Percentiles rank a stretch among this genome's conserved stretches.
phyloP scores from a whole-genome alignment of 345 rosid genomes.

The Euphorbia lathyris region DNA sequence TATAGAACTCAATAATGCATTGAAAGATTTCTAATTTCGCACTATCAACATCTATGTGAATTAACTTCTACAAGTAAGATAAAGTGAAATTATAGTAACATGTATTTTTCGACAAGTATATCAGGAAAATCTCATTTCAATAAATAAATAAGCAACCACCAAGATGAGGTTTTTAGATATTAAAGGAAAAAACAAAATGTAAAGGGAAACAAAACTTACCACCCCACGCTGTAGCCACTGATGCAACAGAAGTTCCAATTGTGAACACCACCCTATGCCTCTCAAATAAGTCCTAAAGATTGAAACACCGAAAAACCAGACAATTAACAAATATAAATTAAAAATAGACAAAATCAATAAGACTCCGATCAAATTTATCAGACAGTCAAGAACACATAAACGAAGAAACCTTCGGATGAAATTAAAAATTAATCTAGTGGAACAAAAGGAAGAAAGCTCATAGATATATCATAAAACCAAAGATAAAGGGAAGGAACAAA shows the following conservation, averaged over 20 bases:
- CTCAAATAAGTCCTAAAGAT: constrained; percentile 73
- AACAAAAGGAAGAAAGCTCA: background rate
- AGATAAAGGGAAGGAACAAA: background rate
- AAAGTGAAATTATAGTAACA: too few species aligned
- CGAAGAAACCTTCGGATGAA: background rate
- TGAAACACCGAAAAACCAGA: background rate
- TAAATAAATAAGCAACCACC: too few species aligned
- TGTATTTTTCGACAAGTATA: too few species aligned
- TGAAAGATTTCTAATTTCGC: background rate
- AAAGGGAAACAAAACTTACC: constrained; percentile 42
- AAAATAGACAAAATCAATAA: background rate
- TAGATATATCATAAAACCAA: background rate
- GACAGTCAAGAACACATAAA: background rate
- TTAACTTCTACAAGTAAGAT: background rate
- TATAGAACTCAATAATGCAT: background rate
- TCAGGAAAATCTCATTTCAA: too few species aligned
- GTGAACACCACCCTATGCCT: constrained; percentile 85
- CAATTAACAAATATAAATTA: background rate
- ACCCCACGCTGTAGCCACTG: constrained; percentile 88
- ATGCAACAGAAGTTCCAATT: constrained; percentile 83
- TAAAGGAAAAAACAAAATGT: background rate
- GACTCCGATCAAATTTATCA: background rate
- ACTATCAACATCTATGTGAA: background rate
- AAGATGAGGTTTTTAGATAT: too few species aligned
- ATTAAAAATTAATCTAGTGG: background rate